These are phyloP conservation scores for Samsoniella hepiali DNA, from an alignment of 2,329 filamentous ascomycete genomes.

Conservation along the genomic window DNA sequence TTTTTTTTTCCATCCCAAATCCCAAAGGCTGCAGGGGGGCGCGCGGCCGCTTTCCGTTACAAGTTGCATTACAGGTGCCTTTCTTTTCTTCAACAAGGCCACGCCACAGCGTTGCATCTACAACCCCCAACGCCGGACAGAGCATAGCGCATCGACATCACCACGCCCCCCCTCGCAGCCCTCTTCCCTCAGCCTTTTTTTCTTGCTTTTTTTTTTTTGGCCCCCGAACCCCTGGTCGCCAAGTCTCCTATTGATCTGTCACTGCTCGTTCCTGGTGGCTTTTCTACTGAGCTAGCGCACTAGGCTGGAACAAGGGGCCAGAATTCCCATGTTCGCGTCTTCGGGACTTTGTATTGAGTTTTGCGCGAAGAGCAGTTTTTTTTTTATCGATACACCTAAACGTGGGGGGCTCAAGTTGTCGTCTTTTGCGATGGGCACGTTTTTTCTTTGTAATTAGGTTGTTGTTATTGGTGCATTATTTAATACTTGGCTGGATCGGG, in stretches of 20 bases:
- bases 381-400: no score
- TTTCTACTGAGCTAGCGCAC: not conserved
- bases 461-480: no score
- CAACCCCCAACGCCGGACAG: not conserved
- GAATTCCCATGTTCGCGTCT: no score
- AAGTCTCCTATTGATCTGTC: not conserved
- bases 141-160: not conserved
- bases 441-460: no score
- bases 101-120: constrained; percentile 11
- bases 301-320: not conserved
- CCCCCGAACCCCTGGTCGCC: constrained; percentile 7
- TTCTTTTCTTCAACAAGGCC: not conserved
- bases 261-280: not conserved
- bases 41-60: no score
- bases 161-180: not conserved
- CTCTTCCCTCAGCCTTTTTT: not conserved
- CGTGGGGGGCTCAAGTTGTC: no score
- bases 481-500: no score
- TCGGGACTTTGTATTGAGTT: no score
- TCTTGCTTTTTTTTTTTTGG: not conserved
- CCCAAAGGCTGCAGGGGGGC: not conserved
- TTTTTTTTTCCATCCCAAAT: constrained; percentile 1
- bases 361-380: no score
- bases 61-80: not conserved
- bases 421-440: no score